Evolutionary conservation across 345 rosid species (phyloP).

Genomic region (Linum lewisii): DNA sequence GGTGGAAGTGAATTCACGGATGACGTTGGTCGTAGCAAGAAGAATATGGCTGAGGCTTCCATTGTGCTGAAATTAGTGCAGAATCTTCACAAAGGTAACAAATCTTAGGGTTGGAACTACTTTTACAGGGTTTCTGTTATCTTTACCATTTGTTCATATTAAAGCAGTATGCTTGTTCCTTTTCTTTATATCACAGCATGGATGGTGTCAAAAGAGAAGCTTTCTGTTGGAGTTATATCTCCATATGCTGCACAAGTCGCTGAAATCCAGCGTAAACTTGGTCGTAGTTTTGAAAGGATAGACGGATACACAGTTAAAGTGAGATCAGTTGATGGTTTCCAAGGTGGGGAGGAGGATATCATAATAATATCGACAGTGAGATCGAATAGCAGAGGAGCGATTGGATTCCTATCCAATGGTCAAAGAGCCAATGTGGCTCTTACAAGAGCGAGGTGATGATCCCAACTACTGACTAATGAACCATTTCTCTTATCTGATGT

Average conservation of each 20-base stretch:
- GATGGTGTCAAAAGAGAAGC: constrained; percentile 7
- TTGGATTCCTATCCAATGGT: constrained; percentile 19
- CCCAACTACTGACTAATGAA: too few relatives aligned
- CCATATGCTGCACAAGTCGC: constrained; percentile 23
- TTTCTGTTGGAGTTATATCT: constrained; percentile 20
- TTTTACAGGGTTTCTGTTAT: background rate
- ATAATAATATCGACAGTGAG: constrained; percentile 9
- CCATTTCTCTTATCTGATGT: too few relatives aligned
- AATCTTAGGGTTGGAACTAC: too few relatives aligned
- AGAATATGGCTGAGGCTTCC: constrained; percentile 32
- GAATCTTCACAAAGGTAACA: constrained; percentile 17
- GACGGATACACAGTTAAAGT: constrained; percentile 23
- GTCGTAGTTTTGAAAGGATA: background rate
- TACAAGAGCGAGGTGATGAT: constrained; percentile 27
- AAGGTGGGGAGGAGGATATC: constrained; percentile 27
- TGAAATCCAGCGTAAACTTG: constrained; percentile 18
- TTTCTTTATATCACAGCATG: constrained; percentile 15
- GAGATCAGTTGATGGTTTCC: constrained; percentile 18
- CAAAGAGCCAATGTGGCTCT: constrained; percentile 24
- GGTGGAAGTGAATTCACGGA: constrained; percentile 25
- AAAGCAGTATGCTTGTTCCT: background rate
- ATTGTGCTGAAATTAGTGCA: constrained; percentile 25
- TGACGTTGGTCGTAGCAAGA: constrained; percentile 17
- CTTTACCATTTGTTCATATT: background rate
- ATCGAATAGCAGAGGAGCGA: constrained; percentile 14